A percentile compares a stretch with the other conserved stretches of the same genome.
Conservation (phyloP, 192 early-diverging fungal species). For the Linnemannia elongata region DNA sequence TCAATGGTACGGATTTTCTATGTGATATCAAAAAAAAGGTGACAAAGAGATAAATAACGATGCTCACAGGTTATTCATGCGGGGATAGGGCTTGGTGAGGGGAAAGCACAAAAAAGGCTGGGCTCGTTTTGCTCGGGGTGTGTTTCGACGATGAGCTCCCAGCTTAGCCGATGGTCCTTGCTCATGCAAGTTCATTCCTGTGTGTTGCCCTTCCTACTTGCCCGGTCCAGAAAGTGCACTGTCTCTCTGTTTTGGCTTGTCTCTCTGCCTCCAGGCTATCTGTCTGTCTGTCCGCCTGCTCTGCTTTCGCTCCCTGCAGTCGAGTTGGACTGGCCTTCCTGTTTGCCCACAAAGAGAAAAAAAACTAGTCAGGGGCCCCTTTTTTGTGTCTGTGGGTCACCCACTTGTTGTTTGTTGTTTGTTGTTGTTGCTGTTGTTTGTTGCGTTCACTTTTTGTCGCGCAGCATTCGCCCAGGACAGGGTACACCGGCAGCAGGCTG, state of each 20-base stretch:
- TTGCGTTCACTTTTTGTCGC: neutral
- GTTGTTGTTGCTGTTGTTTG: neutral
- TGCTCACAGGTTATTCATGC: neutral
- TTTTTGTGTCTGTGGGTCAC: neutral
- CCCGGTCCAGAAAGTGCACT: neutral
- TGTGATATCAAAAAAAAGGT: neutral
- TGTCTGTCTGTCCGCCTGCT: neutral
- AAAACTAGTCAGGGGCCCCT: neutral
- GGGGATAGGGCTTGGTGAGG: neutral
- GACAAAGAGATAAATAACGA: neutral
- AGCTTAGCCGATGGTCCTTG: neutral
- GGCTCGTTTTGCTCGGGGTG: neutral
- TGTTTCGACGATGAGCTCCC: neutral
- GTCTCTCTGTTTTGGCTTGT: neutral
- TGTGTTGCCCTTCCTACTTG: neutral
- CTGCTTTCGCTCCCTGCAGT: neutral
- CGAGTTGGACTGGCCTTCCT: neutral
- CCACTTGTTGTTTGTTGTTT: neutral
- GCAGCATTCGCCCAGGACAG: conserved; percentile 7
- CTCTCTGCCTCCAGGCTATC: neutral
- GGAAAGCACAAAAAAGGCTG: neutral
- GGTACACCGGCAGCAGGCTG: neutral
- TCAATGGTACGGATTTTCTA: conserved; percentile 99
- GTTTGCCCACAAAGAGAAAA: neutral
- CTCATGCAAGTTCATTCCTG: neutral